Evolutionary conservation across 805 yeast species (phyloP).

Genomic region (Saccharomycopsis schoenii): DNA sequence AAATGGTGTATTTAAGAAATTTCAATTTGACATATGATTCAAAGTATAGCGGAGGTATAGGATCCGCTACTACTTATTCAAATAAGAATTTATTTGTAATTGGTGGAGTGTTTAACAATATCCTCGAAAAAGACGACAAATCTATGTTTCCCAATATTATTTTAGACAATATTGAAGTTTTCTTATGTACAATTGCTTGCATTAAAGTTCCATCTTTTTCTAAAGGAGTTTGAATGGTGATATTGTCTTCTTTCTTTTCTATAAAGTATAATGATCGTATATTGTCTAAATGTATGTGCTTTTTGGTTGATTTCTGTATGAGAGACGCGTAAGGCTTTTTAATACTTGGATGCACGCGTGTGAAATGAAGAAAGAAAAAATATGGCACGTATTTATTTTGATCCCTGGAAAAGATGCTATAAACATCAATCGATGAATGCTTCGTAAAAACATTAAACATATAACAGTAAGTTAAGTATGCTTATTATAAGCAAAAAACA

Average conservation of each 20-base stretch:
- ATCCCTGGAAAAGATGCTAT: neutral
- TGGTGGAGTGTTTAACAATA: slow-evolving; percentile 6
- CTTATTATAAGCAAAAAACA: neutral
- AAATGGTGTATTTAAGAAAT: neutral
- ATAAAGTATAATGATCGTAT: too few relatives aligned
- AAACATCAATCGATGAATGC: too few relatives aligned
- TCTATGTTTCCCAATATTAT: neutral
- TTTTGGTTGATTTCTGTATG: too few relatives aligned
- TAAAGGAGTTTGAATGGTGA: neutral
- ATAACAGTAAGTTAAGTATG: neutral
- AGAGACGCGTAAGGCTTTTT: neutral
- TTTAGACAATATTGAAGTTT: neutral
- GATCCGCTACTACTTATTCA: neutral
- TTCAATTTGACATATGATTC: neutral
- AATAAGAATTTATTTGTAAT: neutral
- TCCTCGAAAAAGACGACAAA: neutral
- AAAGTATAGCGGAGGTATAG: neutral
- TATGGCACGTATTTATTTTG: neutral
- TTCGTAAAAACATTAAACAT: too few relatives aligned
- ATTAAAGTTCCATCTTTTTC: neutral
- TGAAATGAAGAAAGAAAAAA: neutral
- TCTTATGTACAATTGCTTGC: neutral
- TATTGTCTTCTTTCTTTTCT: neutral
- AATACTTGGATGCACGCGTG: neutral
- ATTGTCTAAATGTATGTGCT: too few relatives aligned